A percentile compares a stretch with the other conserved stretches of the same genome.
Evolutionary conservation across 768 basidiomycete genomes (phyloP).

Genomic region (Amanita thiersii): DNA sequence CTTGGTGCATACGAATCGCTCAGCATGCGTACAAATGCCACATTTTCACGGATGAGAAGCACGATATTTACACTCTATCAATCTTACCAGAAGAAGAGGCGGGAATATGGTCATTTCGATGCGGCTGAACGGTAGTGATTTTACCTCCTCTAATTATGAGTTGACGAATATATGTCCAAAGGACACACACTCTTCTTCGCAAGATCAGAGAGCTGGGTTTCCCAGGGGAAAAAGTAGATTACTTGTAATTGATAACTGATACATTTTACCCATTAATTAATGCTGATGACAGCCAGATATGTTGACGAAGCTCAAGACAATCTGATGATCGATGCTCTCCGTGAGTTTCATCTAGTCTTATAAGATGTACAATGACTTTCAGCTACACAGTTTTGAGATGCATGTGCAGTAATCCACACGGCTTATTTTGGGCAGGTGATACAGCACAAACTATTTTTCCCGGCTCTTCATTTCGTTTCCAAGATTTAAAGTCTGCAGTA

Average conservation of each 20-base stretch:
- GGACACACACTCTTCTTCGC: conserved; percentile 43
- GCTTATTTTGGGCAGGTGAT: conserved; percentile 75
- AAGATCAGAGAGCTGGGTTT: conserved; percentile 22
- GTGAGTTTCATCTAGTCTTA: conserved; percentile 25
- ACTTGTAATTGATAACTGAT: conserved; percentile 35
- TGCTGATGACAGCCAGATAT: conserved; percentile 32
- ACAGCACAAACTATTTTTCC: conserved; percentile 73
- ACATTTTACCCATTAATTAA: background rate
- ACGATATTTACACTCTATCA: conserved; percentile 47
- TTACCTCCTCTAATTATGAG: background rate
- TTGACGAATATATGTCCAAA: conserved; percentile 14
- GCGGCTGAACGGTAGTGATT: conserved; percentile 46
- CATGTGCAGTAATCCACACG: conserved; percentile 56
- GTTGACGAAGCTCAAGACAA: conserved; percentile 73
- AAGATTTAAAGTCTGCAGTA: conserved; percentile 62
- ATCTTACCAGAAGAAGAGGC: conserved; percentile 40
- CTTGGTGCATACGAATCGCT: conserved; percentile 35
- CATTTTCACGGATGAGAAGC: conserved; percentile 43
- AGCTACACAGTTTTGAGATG: conserved; percentile 44
- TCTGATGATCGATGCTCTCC: conserved; percentile 51
- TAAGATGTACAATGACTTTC: too few species aligned
- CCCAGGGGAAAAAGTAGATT: conserved; percentile 40
- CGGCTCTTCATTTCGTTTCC: conserved; percentile 65
- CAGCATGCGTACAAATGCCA: conserved; percentile 43
- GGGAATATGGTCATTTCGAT: conserved; percentile 36